These are phyloP conservation scores for Cairneyella variabilis DNA, from an alignment of 495 filamentous ascomycete genomes.

Conservation along the genomic window DNA sequence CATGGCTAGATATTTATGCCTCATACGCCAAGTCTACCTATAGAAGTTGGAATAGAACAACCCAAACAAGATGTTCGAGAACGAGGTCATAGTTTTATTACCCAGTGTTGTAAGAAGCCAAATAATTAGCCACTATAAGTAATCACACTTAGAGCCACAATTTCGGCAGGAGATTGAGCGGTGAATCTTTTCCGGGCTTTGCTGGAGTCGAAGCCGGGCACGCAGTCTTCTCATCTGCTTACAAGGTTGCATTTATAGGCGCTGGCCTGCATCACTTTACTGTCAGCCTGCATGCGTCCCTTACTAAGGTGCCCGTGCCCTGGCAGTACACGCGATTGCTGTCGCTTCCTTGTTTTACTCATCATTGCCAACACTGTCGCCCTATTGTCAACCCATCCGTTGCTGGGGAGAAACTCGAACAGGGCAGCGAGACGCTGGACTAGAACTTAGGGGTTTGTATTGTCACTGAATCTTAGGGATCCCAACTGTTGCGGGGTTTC, in stretches of 20 bases:
- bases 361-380: constrained; percentile 11
- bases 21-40: constrained; percentile 11
- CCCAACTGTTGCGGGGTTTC: constrained; percentile 14
- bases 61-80: constrained; percentile 11
- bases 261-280: constrained; percentile 2
- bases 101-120: constrained; percentile 5
- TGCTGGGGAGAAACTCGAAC: no score
- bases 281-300: constrained; percentile 5
- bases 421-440: no score
- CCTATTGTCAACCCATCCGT: no score
- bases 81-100: constrained; percentile 9
- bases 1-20: constrained; percentile 12
- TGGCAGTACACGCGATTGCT: constrained; percentile 4
- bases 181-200: constrained; percentile 10
- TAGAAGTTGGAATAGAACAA: constrained; percentile 11
- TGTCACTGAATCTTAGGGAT: no score
- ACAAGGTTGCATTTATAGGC: constrained; percentile 13
- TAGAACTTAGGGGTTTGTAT: no score
- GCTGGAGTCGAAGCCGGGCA: constrained; percentile 11
- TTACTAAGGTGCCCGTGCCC: constrained; percentile 6
- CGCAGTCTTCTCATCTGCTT: constrained; percentile 13
- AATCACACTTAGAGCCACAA: constrained; percentile 9
- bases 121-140: constrained; percentile 11
- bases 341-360: constrained; percentile 11
- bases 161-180: constrained; percentile 10